Evolutionary conservation across 495 filamentous ascomycete genomes (phyloP).

Genomic region (Ramalina intermedia): DNA sequence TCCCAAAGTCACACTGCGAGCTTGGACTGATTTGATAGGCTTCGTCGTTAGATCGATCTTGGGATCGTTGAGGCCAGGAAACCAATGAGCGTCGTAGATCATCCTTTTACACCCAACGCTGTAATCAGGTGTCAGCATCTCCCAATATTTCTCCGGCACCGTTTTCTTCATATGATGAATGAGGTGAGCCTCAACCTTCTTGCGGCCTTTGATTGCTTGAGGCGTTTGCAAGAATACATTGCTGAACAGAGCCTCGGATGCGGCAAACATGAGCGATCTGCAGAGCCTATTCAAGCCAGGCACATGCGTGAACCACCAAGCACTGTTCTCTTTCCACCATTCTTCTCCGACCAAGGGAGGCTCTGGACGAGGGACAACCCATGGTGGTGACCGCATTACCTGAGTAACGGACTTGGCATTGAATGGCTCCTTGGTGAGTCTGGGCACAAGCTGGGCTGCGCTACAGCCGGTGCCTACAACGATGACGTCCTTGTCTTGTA

Average conservation of each 20-base stretch:
- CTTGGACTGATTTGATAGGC: conserved; percentile 33
- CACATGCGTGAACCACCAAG: conserved; percentile 25
- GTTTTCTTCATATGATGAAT: conserved; percentile 32
- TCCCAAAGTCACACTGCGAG: conserved; percentile 38
- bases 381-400: conserved; percentile 48
- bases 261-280: conserved; percentile 23
- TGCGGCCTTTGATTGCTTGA: conserved; percentile 14
- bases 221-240: conserved; percentile 20
- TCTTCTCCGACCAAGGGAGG: conserved; percentile 22
- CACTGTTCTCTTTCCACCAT: conserved; percentile 27
- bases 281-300: conserved; percentile 28
- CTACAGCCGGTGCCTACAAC: conserved; percentile 50
- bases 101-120: conserved; percentile 47
- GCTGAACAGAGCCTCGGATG: conserved; percentile 24
- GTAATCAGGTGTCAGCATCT: conserved; percentile 49
- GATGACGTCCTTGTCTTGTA: conserved; percentile 38
- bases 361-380: conserved; percentile 33
- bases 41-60: conserved; percentile 43
- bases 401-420: conserved; percentile 45
- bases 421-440: conserved; percentile 23
- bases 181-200: conserved; percentile 24
- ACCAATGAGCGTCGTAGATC: conserved; percentile 43
- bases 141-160: conserved; percentile 46
- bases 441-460: conserved; percentile 32
- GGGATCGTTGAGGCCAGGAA: conserved; percentile 34